Percentiles rank a stretch among this genome's conserved stretches.
phyloP scores from a whole-genome alignment of 768 basidiomycete genomes.

The Pleurotus cornucopiae region DNA sequence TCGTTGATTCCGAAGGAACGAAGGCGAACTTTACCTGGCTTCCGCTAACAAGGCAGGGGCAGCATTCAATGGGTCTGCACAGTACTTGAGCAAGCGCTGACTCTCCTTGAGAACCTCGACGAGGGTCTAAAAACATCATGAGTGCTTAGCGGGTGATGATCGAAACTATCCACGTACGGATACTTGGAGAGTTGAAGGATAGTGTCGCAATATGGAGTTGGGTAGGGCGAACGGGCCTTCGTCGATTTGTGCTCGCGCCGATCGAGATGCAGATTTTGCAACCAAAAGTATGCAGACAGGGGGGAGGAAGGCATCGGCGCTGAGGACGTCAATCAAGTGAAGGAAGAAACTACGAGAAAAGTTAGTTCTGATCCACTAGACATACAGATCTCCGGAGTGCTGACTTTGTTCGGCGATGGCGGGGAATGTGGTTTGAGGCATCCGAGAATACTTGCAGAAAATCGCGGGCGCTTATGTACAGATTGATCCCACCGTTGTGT shows the following conservation, averaged over 20 bases:
- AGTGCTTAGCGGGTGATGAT: neutral
- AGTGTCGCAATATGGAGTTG: conserved; percentile 58
- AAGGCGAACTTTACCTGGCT: conserved; percentile 38
- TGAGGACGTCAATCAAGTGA: conserved; percentile 81
- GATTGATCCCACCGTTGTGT: conserved; percentile 47
- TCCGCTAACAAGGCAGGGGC: conserved; percentile 52
- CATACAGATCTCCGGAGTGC: conserved; percentile 17
- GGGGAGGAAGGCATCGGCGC: conserved; percentile 73
- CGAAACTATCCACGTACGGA: conserved; percentile 33
- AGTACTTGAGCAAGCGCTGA: conserved; percentile 45
- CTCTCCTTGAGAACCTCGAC: conserved; percentile 65
- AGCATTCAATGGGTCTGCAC: conserved; percentile 31
- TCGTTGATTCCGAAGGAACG: too few species aligned
- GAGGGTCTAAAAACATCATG: conserved; percentile 41
- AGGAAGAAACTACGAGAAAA: conserved; percentile 70
- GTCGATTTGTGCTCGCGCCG: conserved; percentile 55
- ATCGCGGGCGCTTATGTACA: conserved; percentile 69
- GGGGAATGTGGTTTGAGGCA: conserved; percentile 86
- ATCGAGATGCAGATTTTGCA: conserved; percentile 69
- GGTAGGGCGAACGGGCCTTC: conserved; percentile 68
- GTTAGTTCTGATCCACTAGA: neutral
- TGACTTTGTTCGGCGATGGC: conserved; percentile 86
- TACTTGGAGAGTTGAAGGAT: conserved; percentile 42
- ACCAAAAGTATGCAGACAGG: conserved; percentile 82
- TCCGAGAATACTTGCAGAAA: conserved; percentile 92